These are phyloP conservation scores for Colletotrichum scovillei DNA, from an alignment of 2,329 filamentous ascomycete species.

Conservation along the genomic window DNA sequence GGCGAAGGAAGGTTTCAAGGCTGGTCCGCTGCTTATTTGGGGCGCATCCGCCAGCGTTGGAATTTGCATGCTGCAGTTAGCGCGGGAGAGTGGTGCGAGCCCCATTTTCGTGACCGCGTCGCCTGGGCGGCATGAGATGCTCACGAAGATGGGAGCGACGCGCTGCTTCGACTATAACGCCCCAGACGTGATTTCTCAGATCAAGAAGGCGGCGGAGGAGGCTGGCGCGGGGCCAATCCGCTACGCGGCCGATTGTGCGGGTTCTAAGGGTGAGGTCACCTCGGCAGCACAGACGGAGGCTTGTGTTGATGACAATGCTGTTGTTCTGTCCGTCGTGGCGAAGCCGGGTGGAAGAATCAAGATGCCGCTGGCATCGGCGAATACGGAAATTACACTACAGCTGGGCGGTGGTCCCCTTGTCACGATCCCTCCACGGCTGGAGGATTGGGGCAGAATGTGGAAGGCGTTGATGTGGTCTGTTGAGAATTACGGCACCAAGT, in stretches of 20 bases:
- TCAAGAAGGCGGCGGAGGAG: constrained; percentile 14
- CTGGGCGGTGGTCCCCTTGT: background rate
- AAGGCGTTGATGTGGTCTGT: background rate
- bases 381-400: background rate
- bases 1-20: constrained; percentile 9
- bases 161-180: constrained; percentile 48
- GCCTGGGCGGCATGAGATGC: constrained; percentile 43
- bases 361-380: constrained; percentile 9
- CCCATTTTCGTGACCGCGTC: constrained; percentile 48
- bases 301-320: background rate
- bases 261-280: background rate
- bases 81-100: constrained; percentile 43
- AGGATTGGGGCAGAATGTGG: background rate
- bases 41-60: constrained; percentile 50
- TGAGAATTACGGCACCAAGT: background rate
- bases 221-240: constrained; percentile 4
- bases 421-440: background rate
- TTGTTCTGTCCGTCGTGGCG: background rate
- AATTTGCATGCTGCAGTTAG: constrained; percentile 48
- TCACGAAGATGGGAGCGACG: constrained; percentile 46
- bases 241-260: constrained; percentile 29
- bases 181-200: background rate
- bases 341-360: background rate
- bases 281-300: constrained; percentile 6
- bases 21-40: constrained; percentile 48